These are phyloP conservation scores for Ichthyophthirius multifiliis DNA, from an alignment of 169 alveolate genomes.

Conservation along the genomic window DNA sequence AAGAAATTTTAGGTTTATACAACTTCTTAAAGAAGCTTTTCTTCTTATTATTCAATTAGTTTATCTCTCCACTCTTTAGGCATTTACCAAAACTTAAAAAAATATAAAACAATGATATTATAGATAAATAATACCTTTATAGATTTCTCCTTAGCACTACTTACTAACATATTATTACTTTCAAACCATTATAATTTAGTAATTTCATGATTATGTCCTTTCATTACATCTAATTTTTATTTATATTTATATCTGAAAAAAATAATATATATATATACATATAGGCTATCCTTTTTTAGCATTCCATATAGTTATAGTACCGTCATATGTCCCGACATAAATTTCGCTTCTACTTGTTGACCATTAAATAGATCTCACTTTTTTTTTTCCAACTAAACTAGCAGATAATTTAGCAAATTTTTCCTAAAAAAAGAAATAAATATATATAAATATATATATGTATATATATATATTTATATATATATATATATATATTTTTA, in stretches of 20 bases:
- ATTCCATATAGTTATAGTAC: slow-evolving; percentile 43
- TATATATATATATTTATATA: neutral
- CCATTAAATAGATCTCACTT: slow-evolving; percentile 40
- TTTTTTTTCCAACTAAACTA: slow-evolving; percentile 30
- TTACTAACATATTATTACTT: slow-evolving; percentile 18
- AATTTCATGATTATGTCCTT: slow-evolving; percentile 34
- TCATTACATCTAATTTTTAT: slow-evolving; percentile 24
- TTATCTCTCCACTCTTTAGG: slow-evolving; percentile 43
- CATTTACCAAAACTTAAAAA: slow-evolving; percentile 32
- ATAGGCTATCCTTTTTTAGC: slow-evolving; percentile 24
- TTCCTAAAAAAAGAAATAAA: neutral
- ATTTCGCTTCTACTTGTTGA: slow-evolving; percentile 37
- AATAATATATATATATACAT: neutral
- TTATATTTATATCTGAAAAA: neutral
- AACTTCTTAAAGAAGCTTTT: neutral
- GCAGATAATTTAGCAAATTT: slow-evolving; percentile 41
- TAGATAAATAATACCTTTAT: slow-evolving; percentile 12
- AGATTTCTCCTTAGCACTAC: slow-evolving; percentile 31
- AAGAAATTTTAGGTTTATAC: neutral
- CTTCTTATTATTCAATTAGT: slow-evolving; percentile 20
- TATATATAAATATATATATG: neutral
- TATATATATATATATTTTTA: too few species aligned
- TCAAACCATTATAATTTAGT: slow-evolving; percentile 41
- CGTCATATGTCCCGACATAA: slow-evolving; percentile 38
- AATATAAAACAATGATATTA: neutral